Base-by-base conservation (phyloP, 2,329 filamentous ascomycete species). In the Aureobasidium lini region DNA sequence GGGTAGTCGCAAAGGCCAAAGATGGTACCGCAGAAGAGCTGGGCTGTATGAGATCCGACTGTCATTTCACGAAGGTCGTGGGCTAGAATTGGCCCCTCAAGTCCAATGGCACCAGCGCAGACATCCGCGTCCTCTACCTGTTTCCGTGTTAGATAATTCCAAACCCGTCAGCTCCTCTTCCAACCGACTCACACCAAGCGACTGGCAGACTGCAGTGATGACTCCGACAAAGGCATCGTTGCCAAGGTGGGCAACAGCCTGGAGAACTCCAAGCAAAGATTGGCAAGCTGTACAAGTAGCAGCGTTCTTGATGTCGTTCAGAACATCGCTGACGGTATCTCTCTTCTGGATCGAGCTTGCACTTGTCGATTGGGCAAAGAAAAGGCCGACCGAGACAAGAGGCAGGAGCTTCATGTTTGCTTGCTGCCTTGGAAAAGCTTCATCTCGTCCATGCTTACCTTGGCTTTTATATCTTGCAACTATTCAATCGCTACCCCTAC, bases 1-100 rank as follows among this genome's bases (percentile, higher is more conserved):
- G 81, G 81, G 46, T 77, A 79, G 2, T 72, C 64, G 62, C 82
- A 84, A 2, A 82, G 72, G 0, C 82, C 81, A n/a, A 82, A 69
- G 58, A 84, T 69, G 4, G 77, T 77, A 31, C 77, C 72, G 64
- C 81, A 84, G 49, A 84, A 77, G 4, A 80, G 71, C 32, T 78
- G 68, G 18, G 81, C 76, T 0, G 79, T 79, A 59, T 74, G 75
- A 9, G 80, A 81, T 1, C 75, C 75, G 18, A 82, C 67, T 6
- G 66, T 68, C 63, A 84, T 75, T 10, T 76, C 70, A 39, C 78
- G 73, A 10, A 84, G 66, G 8, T 73, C 74, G 40, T 77, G 72
- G 34, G 81, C 79, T 31, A 83, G 68, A 56, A 82, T 78, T 2
- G 81, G 80, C 0, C 79, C 81, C 66, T 84, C 80, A 1, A 75